Evolutionary conservation across 306 rosid species (phyloP).

Genomic region (Spatholobus suberectus): DNA sequence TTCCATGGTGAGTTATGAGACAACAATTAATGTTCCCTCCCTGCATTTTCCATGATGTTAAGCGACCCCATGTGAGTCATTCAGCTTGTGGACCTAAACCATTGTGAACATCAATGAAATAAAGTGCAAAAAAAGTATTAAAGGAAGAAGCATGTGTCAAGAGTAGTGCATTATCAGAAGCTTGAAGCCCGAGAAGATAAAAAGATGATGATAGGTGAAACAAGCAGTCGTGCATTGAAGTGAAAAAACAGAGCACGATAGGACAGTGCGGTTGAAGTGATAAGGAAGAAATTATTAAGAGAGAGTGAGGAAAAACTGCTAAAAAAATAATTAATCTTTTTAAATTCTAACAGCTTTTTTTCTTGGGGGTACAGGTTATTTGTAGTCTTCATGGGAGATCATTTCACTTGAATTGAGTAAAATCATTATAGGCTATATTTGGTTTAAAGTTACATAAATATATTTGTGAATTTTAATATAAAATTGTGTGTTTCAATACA

Average conservation of each 20-base stretch:
- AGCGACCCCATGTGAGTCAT: slow-evolving; percentile 42
- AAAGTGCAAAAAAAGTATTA: slow-evolving; percentile 48
- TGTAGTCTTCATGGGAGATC: too few relatives aligned
- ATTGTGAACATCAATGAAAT: slow-evolving; percentile 44
- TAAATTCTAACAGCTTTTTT: background rate
- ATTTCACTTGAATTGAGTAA: too few relatives aligned
- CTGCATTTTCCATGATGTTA: slow-evolving; percentile 11
- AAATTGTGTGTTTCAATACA: too few relatives aligned
- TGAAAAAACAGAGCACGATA: slow-evolving; percentile 10
- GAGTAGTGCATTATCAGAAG: slow-evolving; percentile 50
- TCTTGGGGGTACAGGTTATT: too few relatives aligned
- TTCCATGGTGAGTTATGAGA: slow-evolving; percentile 18
- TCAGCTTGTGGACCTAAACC: slow-evolving; percentile 56
- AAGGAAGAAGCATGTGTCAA: slow-evolving; percentile 51
- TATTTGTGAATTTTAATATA: too few relatives aligned
- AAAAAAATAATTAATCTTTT: background rate
- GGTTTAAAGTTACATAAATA: too few relatives aligned
- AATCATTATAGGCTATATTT: too few relatives aligned
- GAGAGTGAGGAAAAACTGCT: background rate
- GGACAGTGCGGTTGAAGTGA: background rate
- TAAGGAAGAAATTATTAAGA: background rate
- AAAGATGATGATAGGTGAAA: slow-evolving; percentile 35
- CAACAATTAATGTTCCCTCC: slow-evolving; percentile 28
- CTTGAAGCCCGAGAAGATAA: slow-evolving; percentile 55
- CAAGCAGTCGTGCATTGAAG: slow-evolving; percentile 35